Percentiles rank a stretch among this genome's conserved stretches.
Conservation (phyloP, 306 rosid species). For the Fagus crenata region DNA sequence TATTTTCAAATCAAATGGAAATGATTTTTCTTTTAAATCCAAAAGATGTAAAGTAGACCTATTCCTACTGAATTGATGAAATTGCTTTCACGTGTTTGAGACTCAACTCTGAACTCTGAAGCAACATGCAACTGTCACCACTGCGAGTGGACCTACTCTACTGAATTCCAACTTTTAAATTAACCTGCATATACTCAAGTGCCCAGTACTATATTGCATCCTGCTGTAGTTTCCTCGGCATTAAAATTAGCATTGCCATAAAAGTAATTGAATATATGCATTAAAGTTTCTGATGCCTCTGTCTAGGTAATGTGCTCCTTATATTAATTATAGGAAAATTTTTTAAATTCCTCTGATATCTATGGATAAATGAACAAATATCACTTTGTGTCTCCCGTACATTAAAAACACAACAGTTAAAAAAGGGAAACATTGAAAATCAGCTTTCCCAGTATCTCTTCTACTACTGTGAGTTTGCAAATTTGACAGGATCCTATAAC, state of each 20-base stretch:
- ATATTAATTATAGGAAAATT: too few species aligned
- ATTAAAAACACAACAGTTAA: neutral
- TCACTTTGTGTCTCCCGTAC: conserved; percentile 3
- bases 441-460: neutral
- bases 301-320: too few species aligned
- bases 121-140: too few species aligned
- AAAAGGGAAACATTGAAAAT: conserved; percentile 1
- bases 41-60: too few species aligned
- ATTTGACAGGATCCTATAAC: neutral
- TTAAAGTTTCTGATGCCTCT: too few species aligned
- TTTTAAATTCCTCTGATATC: neutral
- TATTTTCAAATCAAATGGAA: too few species aligned
- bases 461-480: neutral
- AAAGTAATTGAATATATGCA: neutral
- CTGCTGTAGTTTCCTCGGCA: conserved; percentile 25
- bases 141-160: too few species aligned
- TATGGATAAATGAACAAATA: neutral
- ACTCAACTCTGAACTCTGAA: too few species aligned
- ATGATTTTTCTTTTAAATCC: too few species aligned
- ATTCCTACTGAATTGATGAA: too few species aligned
- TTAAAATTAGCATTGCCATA: neutral
- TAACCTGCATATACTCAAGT: conserved; percentile 38
- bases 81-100: too few species aligned
- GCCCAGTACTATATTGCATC: conserved; percentile 35
- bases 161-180: conserved; percentile 3